Base-by-base conservation (phyloP, 2,329 filamentous ascomycete species). In the Cercospora sp. region DNA sequence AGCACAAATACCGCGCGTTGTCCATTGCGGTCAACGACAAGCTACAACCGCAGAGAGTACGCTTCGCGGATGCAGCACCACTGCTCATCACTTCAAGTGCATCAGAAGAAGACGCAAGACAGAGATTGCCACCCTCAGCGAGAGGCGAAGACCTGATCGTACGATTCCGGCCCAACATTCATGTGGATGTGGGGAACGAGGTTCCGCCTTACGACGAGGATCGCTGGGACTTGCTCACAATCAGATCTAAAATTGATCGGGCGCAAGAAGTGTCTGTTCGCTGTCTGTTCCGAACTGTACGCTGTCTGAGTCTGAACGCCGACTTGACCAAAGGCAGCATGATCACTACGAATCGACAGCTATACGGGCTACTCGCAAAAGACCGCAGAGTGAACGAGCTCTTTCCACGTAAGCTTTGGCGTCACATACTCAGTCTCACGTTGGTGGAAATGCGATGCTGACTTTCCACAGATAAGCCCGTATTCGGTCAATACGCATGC, bases 401-500 rank as follows among this genome's bases (percentile, higher is more conserved):
- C 9, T 74, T 75, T 40, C 76, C 75, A 23, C 75, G 75, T 76
- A 70, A 69, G 75, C 26, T 36, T 33, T 10, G 20, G 13, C 28
- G 55, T 26, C 6, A 23, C 30, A n/a, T 57, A 10, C 12, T 16
- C n/a, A 55, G 8, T 30, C 30, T 9, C 40, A 20, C 26, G 10
- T 12, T 3, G 7, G 8, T 20, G 20, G 23, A 13, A 16, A 12
- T 8, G 48, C 20, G 23, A 18, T 30, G 55, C 71, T 73, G 31
- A 71, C 51, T 33, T 31, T 30, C 5, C 55, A 18, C 20, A 77
- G 75, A 78, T 51, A 76, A 76, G 66, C 76, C 76, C 13, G 76
- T 78, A 7, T 78, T 78, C 40, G 76, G 76, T n/a, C 76, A 78
- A 62, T 78, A 78, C 63, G 76, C 76, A 16, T 78, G 76, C 60